Percentiles rank a stretch among this genome's conserved stretches.
Conservation (phyloP, 2,329 filamentous ascomycete species). For the Nigrospora oryzae region DNA sequence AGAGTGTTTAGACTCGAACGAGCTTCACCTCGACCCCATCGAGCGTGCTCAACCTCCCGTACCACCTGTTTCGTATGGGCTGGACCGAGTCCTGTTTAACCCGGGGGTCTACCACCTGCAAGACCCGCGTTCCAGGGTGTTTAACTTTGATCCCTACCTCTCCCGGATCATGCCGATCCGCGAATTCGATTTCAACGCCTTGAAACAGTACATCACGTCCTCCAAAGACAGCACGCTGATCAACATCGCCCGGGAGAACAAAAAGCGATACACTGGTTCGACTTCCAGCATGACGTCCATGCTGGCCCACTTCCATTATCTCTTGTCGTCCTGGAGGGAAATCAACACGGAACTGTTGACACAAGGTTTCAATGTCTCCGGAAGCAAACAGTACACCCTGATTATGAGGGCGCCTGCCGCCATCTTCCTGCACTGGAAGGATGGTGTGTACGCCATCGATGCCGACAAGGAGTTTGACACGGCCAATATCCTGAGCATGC, state of each 20-base stretch:
- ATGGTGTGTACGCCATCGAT: slow-evolving; percentile 89
- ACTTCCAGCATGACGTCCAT: slow-evolving; percentile 93
- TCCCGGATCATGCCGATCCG: slow-evolving; percentile 85
- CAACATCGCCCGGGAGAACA: slow-evolving; percentile 54
- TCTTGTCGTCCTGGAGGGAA: slow-evolving; percentile 75
- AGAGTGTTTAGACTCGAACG: slow-evolving; percentile 14
- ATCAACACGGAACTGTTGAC: slow-evolving; percentile 63
- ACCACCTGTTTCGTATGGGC: slow-evolving; percentile 61
- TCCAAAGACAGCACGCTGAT: slow-evolving; percentile 71
- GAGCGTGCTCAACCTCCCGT: slow-evolving; percentile 27
- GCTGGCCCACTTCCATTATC: slow-evolving; percentile 84
- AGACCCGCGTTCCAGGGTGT: slow-evolving; percentile 79
- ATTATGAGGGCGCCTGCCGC: slow-evolving; percentile 68
- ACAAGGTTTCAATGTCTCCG: slow-evolving; percentile 51
- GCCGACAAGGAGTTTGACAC: slow-evolving; percentile 87
- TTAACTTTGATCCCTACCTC: slow-evolving; percentile 95
- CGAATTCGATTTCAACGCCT: slow-evolving; percentile 84
- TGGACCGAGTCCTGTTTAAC: slow-evolving; percentile 93
- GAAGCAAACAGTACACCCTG: slow-evolving; percentile 56
- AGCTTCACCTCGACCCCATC: slow-evolving; percentile 22
- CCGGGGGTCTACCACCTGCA: slow-evolving; percentile 86
- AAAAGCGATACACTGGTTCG: slow-evolving; percentile 82
- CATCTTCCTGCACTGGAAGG: slow-evolving; percentile 72
- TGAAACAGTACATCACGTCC: slow-evolving; percentile 85
- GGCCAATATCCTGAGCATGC: slow-evolving; percentile 79